phyloP scores from a whole-genome alignment of 2,329 filamentous ascomycete species.

The Fusarium ramigenum region DNA sequence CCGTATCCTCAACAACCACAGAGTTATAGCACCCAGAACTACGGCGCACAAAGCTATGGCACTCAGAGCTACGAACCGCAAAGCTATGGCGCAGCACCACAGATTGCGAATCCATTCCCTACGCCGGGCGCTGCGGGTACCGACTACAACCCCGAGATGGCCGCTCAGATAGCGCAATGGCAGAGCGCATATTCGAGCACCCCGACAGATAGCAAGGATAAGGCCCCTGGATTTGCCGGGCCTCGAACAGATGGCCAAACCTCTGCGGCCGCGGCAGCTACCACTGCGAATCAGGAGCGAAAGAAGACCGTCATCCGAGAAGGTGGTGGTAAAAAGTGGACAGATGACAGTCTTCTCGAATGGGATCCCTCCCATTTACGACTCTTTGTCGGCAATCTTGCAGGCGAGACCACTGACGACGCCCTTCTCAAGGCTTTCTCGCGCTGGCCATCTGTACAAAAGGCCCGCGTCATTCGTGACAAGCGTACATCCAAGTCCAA shows the following conservation, averaged over 20 bases:
- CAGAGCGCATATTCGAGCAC: constrained; percentile 85
- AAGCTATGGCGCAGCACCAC: constrained; percentile 63
- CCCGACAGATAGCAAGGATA: constrained; percentile 51
- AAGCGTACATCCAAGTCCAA: constrained; percentile 97
- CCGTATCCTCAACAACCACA: constrained; percentile 42
- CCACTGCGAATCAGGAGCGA: constrained; percentile 59
- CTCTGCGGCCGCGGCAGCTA: constrained; percentile 42
- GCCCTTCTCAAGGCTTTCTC: constrained; percentile 93
- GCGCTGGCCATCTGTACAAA: constrained; percentile 86
- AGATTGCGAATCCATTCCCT: constrained; percentile 85
- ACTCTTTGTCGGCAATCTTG: constrained; percentile 95
- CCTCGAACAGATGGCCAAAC: constrained; percentile 51
- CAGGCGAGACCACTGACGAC: constrained; percentile 97
- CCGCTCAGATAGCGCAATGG: constrained; percentile 94
- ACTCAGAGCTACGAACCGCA: constrained; percentile 42
- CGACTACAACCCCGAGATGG: constrained; percentile 79
- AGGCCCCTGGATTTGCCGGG: constrained; percentile 42
- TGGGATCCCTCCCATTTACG: constrained; percentile 97
- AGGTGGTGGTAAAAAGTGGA: constrained; percentile 93
- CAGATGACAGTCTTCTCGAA: constrained; percentile 86
- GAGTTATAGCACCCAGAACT: constrained; percentile 41
- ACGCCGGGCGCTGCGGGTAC: constrained; percentile 58
- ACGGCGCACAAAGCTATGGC: constrained; percentile 48
- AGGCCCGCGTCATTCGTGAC: constrained; percentile 92
- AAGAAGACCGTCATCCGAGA: constrained; percentile 88